Percentiles rank a stretch among this genome's conserved stretches.
Evolutionary conservation across 1,284 basidiomycete species (phyloP).

Genomic region (Agaricales sp.): DNA sequence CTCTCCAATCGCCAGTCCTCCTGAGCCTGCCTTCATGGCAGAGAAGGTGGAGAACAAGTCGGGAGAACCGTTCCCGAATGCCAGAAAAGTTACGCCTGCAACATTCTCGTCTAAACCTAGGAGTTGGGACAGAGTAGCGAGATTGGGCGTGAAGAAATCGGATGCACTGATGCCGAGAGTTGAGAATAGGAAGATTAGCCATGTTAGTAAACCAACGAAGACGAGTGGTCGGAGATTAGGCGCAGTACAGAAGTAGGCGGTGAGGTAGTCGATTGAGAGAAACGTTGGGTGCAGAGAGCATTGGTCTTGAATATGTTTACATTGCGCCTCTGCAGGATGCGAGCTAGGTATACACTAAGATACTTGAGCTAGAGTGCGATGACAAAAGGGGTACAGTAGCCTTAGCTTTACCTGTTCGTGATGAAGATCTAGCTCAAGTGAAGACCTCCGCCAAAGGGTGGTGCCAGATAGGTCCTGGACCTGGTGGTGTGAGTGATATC

Average conservation of each 20-base stretch:
- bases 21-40: conserved; percentile 80
- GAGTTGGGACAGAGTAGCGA: conserved; percentile 74
- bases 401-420: neutral
- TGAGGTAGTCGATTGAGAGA: conserved; percentile 60
- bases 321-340: conserved; percentile 47
- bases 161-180: conserved; percentile 87
- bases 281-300: conserved; percentile 53
- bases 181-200: conserved; percentile 80
- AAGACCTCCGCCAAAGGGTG: conserved; percentile 9
- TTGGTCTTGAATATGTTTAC: conserved; percentile 41
- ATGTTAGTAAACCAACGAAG: conserved; percentile 56
- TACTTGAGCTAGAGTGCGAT: neutral
- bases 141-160: conserved; percentile 94
- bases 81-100: conserved; percentile 88
- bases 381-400: neutral
- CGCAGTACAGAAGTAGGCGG: conserved; percentile 58
- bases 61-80: conserved; percentile 89
- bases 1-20: conserved; percentile 89
- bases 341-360: conserved; percentile 51
- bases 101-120: conserved; percentile 84
- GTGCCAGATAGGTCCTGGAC: conserved; percentile 11
- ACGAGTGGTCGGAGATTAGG: conserved; percentile 39
- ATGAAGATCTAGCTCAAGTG: neutral
- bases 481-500: conserved; percentile 19
- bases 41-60: conserved; percentile 94